Base-by-base conservation (phyloP, 2,329 filamentous ascomycete genomes). In the Fusarium torulosum region DNA sequence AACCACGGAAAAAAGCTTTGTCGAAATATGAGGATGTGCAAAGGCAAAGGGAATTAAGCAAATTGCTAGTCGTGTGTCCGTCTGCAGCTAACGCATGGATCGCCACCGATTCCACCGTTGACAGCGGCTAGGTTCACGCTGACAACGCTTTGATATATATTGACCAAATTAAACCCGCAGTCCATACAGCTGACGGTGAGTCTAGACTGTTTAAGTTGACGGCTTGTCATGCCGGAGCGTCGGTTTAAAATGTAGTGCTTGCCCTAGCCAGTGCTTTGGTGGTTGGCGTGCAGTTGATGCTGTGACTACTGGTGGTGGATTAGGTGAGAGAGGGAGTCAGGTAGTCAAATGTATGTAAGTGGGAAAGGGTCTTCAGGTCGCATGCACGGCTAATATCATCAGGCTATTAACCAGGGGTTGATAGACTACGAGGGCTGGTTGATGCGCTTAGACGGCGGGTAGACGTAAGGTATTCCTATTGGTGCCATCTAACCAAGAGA, bases 61-160 rank as follows among this genome's bases (percentile, higher is more conserved):
- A 20, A 29, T 4, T 23, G 25, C 41, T 42, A 55, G 59, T 14
- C n/a, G 13, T 7, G 19, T 29, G 13, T 41, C 59, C 59, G 33
- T 25, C 44, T 20, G 19, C 27, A 46, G 35, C 60, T 63, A 63
- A 59, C 17, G 5, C 11, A 13, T 15, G n/a, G 19, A 47, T 42
- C 37, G 17, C 41, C 35, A 59, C 52, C 45, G 29, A 25, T 63
- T 27, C 33, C 51, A 63, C 60, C 52, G 51, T 58, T 52, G 45
- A 63, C 45, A 63, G 60, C 59, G 59, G 59, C 38, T 44, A 6
- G 17, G 27, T 35, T 40, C 52, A 35, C 27, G 45, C 7, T 21
- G 21, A 17, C n/a, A 40, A n/a, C 40, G 40, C 37, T 42, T 50
- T 42, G 52, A 56, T 37, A 9, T 23, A 21, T n/a, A 19, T 15